These are phyloP conservation scores for Athelia sp. DNA, from an alignment of 1,284 basidiomycete species.

Conservation along the genomic window DNA sequence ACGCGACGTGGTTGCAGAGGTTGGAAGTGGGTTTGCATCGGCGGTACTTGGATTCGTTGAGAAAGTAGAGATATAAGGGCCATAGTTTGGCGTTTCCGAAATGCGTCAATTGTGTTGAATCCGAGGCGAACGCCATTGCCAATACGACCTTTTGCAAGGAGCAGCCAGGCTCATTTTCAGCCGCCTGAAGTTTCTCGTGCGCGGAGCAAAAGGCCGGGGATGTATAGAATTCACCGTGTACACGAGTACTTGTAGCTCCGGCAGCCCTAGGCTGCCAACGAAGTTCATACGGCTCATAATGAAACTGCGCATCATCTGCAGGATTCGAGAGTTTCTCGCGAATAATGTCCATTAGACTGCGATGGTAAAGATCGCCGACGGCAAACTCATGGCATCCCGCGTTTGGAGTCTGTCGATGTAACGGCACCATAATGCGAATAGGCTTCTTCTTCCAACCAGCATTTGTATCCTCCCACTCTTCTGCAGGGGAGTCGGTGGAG, in stretches of 20 bases:
- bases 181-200: constrained; percentile 17
- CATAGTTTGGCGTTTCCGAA: constrained; percentile 30
- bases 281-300: background rate
- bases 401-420: background rate
- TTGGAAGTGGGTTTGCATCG: constrained; percentile 14
- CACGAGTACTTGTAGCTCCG: constrained; percentile 1
- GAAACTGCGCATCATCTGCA: background rate
- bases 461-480: background rate
- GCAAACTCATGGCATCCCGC: background rate
- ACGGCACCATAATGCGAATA: background rate
- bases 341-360: background rate
- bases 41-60: constrained; percentile 31
- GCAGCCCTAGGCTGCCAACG: background rate
- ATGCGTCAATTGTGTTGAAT: constrained; percentile 28
- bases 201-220: constrained; percentile 23
- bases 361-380: background rate
- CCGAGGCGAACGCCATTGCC: constrained; percentile 30
- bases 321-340: background rate
- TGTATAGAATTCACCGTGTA: constrained; percentile 24
- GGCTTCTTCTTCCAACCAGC: background rate
- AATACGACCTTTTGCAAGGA: constrained; percentile 18
- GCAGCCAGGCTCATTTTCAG: constrained; percentile 9
- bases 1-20: constrained; percentile 29
- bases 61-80: constrained; percentile 32
- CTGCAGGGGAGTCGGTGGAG: background rate